These are phyloP conservation scores for Lactarius vividus DNA, from an alignment of 768 basidiomycete genomes.

Conservation along the genomic window DNA sequence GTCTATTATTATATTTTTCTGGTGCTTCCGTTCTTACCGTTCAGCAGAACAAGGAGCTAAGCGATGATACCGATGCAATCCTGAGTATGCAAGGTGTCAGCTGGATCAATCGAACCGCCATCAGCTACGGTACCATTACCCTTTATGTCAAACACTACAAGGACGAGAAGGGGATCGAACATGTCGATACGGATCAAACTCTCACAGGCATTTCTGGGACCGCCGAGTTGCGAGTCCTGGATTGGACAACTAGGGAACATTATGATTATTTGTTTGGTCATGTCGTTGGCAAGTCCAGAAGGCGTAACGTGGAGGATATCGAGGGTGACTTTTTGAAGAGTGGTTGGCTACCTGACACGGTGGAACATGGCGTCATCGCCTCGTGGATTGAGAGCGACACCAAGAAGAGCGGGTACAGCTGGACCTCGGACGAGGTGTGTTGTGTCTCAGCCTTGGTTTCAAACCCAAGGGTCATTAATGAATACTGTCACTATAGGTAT, in stretches of 20 bases:
- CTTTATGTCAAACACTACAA: constrained; percentile 60
- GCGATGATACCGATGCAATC: constrained; percentile 59
- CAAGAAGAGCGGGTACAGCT: constrained; percentile 53
- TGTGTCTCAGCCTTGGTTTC: neutral
- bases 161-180: constrained; percentile 56
- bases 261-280: constrained; percentile 60
- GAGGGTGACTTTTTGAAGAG: constrained; percentile 38
- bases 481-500: constrained; percentile 7
- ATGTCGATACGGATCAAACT: constrained; percentile 61
- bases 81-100: constrained; percentile 66
- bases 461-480: neutral
- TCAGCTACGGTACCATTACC: constrained; percentile 54
- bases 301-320: constrained; percentile 34
- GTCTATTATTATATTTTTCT: neutral
- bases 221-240: constrained; percentile 52
- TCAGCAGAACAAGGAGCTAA: constrained; percentile 62
- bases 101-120: constrained; percentile 66
- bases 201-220: constrained; percentile 58
- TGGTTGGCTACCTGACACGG: constrained; percentile 42
- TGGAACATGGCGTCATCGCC: constrained; percentile 37
- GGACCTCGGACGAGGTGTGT: constrained; percentile 63
- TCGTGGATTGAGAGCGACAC: constrained; percentile 54
- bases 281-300: constrained; percentile 43
- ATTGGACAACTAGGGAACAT: constrained; percentile 48
- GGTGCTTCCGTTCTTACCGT: neutral